Base-by-base conservation (phyloP, 129 eudicot species). In the Solidago caesia region DNA sequence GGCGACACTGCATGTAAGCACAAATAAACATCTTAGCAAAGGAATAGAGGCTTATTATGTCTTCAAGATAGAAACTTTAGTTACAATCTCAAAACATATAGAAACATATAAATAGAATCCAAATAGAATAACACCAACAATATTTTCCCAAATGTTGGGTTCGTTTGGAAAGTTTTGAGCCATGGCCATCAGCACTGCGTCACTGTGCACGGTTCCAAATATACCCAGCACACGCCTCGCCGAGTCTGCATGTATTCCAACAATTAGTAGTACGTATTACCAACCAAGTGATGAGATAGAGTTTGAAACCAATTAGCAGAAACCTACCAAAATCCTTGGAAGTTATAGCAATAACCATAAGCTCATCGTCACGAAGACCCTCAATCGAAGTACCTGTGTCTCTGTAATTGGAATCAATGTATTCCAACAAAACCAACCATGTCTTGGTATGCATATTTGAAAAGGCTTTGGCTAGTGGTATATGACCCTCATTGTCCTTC, bases 361-460 rank as follows among this genome's bases (percentile, higher is more conserved):
- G 47, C 27, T 70, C 29, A 14, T 8, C 16, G 11, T n/a, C n/a
- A n/a, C n/a, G n/a, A n/a, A n/a, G n/a, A n/a, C n/a, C 44, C 41
- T 11, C 10, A 58, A 25, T 5, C 16, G 2, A 4, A 26, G 14
- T 14, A 44, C 12, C 33, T 16, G 5, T 41, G 43, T 71, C 21
- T 21, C 0, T 41, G 63, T 42, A 42, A 8, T 2, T 4, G 43
- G 57, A 3, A 21, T 44, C 25, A 12, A 1, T 7, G 21, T 39
- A 6, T 1, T 59, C 4, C 10, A 72, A 12, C 57, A 72, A 58
- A 72, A 5, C 58, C 5, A 72, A 0, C 58, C 7, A 72, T 6
- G 76, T 72, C 6, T 59, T 44, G 0, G 44, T 58, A 72, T 72
- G 68, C 76, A 72, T 72, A 45, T 58, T 72, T 9, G 44, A 29